These are phyloP conservation scores for Mayamaea pseudoterrestris DNA, from an alignment of 108 stramenopile genomes.

Conservation along the genomic window DNA sequence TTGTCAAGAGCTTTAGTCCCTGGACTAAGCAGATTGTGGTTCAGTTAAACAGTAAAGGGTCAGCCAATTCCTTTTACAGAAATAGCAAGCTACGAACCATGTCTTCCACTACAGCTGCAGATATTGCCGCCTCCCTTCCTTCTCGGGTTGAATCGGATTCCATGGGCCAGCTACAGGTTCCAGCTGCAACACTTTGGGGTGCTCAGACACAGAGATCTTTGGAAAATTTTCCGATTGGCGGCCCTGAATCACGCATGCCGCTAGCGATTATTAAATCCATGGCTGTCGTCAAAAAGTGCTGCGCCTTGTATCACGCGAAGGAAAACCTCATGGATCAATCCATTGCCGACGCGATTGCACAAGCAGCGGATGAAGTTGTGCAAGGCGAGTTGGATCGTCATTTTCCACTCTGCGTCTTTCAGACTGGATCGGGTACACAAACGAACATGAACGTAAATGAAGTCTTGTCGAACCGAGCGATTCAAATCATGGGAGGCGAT, in stretches of 20 bases:
- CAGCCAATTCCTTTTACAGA: too few species aligned
- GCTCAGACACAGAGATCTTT: conserved; percentile 93
- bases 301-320: conserved; percentile 74
- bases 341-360: conserved; percentile 66
- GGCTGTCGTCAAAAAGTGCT: conserved; percentile 90
- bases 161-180: conserved; percentile 66
- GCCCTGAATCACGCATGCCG: conserved; percentile 88
- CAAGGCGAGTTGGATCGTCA: conserved; percentile 85
- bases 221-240: conserved; percentile 93
- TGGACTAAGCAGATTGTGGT: too few species aligned
- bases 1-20: too few species aligned
- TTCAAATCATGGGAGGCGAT: conserved; percentile 70
- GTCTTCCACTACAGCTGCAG: too few species aligned
- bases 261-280: conserved; percentile 80
- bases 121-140: conserved; percentile 27
- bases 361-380: conserved; percentile 89
- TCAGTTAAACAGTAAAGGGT: too few species aligned
- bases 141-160: conserved; percentile 70
- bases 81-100: too few species aligned
- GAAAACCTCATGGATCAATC: conserved; percentile 47
- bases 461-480: conserved; percentile 93
- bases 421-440: conserved; percentile 96
- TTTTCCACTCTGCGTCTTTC: conserved; percentile 93
- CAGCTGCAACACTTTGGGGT: conserved; percentile 66
- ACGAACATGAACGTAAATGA: conserved; percentile 99